These are phyloP conservation scores for Wallacemonas rigidus DNA, from an alignment of 208 protist genomes.

Conservation along the genomic window DNA sequence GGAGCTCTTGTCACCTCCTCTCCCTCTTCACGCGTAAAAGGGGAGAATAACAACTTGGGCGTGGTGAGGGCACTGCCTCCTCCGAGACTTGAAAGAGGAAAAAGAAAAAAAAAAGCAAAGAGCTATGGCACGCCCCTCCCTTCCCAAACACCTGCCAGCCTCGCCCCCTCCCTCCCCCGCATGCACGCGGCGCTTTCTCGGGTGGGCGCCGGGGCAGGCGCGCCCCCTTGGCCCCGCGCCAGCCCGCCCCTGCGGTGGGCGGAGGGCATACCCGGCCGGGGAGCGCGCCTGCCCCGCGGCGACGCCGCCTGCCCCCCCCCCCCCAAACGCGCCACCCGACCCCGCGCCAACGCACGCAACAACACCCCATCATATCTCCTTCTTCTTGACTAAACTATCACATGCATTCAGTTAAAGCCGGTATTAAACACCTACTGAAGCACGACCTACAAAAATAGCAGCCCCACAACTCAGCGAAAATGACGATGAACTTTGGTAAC, in stretches of 20 bases:
- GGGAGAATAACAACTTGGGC: too few species aligned
- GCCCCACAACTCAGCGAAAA: conserved; percentile 29
- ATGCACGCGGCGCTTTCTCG: not conserved
- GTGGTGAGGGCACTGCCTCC: not conserved
- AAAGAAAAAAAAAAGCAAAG: not conserved
- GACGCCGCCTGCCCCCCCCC: not conserved
- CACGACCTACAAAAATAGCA: conserved; percentile 9
- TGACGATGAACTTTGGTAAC: conserved; percentile 91
- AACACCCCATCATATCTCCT: not conserved
- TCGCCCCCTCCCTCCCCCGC: not conserved
- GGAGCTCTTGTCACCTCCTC: too few species aligned
- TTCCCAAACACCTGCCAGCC: not conserved
- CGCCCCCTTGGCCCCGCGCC: not conserved
- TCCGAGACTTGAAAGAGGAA: not conserved
- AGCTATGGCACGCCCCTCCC: not conserved
- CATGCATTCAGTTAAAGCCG: not conserved
- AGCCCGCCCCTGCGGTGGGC: too few species aligned
- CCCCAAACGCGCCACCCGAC: not conserved
- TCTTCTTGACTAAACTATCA: conserved; percentile 11
- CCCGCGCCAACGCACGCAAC: not conserved
- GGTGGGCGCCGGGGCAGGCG: not conserved
- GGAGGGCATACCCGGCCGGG: not conserved
- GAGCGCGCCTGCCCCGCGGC: not conserved
- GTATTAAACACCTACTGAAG: conserved; percentile 14
- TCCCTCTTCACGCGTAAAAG: too few species aligned